These are phyloP conservation scores for Taphrina deformans DNA, from an alignment of 1,139 yeast genomes.

Conservation along the genomic window DNA sequence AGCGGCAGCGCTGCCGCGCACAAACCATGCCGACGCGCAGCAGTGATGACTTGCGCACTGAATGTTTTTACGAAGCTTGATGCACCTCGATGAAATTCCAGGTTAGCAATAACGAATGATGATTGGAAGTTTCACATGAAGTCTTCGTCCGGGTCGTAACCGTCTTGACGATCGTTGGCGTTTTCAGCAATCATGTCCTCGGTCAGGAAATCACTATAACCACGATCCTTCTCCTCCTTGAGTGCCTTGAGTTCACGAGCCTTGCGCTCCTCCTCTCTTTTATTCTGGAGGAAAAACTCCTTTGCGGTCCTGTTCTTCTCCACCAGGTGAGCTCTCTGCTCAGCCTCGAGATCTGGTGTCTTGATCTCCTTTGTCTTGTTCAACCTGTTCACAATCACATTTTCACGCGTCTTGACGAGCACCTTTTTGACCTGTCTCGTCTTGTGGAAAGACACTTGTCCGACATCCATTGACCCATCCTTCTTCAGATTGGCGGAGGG, in stretches of 20 bases:
- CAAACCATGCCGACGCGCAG: neutral
- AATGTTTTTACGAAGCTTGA: neutral
- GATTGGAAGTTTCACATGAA: conserved; percentile 50
- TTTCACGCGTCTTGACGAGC: conserved; percentile 60
- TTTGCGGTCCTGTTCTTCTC: conserved; percentile 39
- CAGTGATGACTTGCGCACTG: neutral
- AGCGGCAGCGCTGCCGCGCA: neutral
- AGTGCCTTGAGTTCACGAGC: conserved; percentile 41
- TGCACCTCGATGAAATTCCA: neutral
- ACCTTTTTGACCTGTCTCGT: conserved; percentile 57
- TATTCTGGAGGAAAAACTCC: conserved; percentile 39
- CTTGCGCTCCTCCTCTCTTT: conserved; percentile 46
- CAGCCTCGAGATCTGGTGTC: conserved; percentile 51
- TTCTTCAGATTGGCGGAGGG: conserved; percentile 71
- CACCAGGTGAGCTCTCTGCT: conserved; percentile 48
- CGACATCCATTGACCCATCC: conserved; percentile 75
- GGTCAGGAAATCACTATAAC: conserved; percentile 60
- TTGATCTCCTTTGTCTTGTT: conserved; percentile 66
- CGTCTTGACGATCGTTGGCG: conserved; percentile 43
- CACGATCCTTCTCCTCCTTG: conserved; percentile 45
- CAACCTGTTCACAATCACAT: conserved; percentile 62
- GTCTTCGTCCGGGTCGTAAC: conserved; percentile 67
- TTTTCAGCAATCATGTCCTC: conserved; percentile 46
- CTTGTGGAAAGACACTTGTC: conserved; percentile 72
- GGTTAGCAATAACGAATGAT: neutral